Evolutionary conservation across 148 eudicot genomes (phyloP).

Genomic region (Bassia scoparia): DNA sequence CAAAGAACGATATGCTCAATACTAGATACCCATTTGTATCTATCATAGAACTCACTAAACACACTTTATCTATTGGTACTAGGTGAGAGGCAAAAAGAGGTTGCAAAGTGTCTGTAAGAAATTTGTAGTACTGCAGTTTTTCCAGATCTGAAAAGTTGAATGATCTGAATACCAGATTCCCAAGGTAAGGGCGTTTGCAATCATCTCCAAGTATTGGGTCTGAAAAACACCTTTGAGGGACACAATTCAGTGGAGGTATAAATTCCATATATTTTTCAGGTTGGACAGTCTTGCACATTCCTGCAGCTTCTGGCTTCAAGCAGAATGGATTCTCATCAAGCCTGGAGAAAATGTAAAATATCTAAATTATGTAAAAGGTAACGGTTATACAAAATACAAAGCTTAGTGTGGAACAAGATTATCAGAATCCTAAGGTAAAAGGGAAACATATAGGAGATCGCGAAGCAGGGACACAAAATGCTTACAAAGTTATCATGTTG

Average conservation of each 20-base stretch:
- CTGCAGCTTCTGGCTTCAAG: constrained; percentile 35
- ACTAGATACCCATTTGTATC: constrained; percentile 39
- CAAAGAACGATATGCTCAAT: constrained; percentile 45
- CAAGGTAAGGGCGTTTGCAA: constrained; percentile 59
- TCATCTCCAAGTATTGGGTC: constrained; percentile 37
- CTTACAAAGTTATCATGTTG: constrained; percentile 38
- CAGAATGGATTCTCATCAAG: constrained; percentile 61
- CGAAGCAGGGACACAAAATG: constrained; percentile 6
- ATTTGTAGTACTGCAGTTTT: constrained; percentile 34
- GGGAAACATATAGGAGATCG: neutral
- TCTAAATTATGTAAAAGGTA: neutral
- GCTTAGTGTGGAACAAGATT: neutral
- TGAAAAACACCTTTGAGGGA: constrained; percentile 38
- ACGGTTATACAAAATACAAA: neutral
- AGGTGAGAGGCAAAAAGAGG: constrained; percentile 29
- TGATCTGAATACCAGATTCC: constrained; percentile 50
- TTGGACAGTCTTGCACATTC: constrained; percentile 36
- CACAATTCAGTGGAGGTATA: constrained; percentile 33
- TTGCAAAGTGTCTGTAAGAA: constrained; percentile 40
- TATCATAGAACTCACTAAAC: constrained; percentile 36
- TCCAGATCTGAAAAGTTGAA: constrained; percentile 53
- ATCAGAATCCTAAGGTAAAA: neutral
- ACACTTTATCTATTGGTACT: constrained; percentile 52
- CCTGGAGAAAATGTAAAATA: constrained; percentile 37
- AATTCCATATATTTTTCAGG: constrained; percentile 20